Base-by-base conservation (phyloP, 2,329 filamentous ascomycete species). In the Leptographium procerum region DNA sequence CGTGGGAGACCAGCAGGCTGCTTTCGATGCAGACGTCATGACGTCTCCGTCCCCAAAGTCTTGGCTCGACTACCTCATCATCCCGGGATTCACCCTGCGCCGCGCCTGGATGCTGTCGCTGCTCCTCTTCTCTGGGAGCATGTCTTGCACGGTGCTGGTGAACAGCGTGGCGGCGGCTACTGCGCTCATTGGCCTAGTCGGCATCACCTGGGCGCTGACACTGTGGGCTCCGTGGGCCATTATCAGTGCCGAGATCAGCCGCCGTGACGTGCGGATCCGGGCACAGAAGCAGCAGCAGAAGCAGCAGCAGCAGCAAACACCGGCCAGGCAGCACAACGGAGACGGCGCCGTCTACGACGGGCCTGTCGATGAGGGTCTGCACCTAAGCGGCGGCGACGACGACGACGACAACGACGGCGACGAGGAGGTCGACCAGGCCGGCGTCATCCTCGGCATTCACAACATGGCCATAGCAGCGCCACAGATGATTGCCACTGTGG, bases 211-310 rank as follows among this genome's bases (percentile, higher is more conserved):
- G 92, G 91, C 91, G 26, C 76, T 96, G 66, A 91, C 91, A 2
- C 82, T 95, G 29, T 97, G 92, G 92, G 92, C 91, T 0, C 92
- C 92, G 0, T 97, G 92, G 75, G 91, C 92, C 45, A 88, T 97
- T 65, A 96, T 97, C 69, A 91, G 89, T 52, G 89, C 89, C 6
- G 92, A 97, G 70, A 91, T 97, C 62, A 88, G 87, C 61, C 88
- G 86, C 61, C 85, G 90, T 7, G 89, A 96, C 68, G 84, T 86
- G 47, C 63, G 72, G 22, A 69, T 76, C 28, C 77, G 79, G 26
- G 70, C 74, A 3, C 69, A 64, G 57, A 63, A 68, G 59, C 68
- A 53, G 19, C 34, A 55, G 56, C 70, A 68, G 61, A 63, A 67
- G 22, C 51, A 43, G 56, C 70, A 68, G 61, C 64, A 67, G 22